Evolutionary conservation across 75 land plant genomes (phyloP).

Genomic region (Pinus albicaulis): DNA sequence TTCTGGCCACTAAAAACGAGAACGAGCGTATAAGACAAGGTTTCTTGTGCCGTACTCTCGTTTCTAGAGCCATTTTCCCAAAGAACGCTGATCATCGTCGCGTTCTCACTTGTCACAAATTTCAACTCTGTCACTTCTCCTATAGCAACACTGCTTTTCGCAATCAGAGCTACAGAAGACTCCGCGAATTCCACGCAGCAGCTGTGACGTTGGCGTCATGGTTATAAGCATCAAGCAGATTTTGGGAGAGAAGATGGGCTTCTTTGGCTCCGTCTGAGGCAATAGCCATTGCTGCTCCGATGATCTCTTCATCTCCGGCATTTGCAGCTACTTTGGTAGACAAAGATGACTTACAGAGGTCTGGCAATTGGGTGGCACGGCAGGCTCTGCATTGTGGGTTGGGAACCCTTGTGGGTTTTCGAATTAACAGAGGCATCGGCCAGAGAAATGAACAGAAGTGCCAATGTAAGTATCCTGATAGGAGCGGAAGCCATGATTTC

Average conservation of each 20-base stretch:
- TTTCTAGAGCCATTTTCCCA: too few species aligned
- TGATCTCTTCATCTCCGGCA: not conserved
- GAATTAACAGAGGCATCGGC: too few species aligned
- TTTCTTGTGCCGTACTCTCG: too few species aligned
- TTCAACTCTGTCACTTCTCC: too few species aligned
- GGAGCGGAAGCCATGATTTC: too few species aligned
- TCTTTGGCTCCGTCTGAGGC: not conserved
- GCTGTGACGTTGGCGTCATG: slow-evolving; percentile 3
- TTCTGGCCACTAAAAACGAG: too few species aligned
- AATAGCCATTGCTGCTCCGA: not conserved
- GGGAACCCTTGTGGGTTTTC: too few species aligned
- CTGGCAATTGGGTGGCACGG: slow-evolving; percentile 18
- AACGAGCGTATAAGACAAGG: too few species aligned
- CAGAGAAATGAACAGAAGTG: too few species aligned
- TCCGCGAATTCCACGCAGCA: slow-evolving; percentile 7
- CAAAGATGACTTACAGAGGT: slow-evolving; percentile 10
- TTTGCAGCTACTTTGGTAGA: not conserved
- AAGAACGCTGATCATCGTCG: too few species aligned
- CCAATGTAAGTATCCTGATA: too few species aligned
- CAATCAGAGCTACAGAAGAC: not conserved
- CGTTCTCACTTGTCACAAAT: too few species aligned
- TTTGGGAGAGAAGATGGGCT: not conserved
- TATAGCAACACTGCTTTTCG: not conserved
- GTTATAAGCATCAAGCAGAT: not conserved
- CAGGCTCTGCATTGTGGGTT: slow-evolving; percentile 4